Percentiles rank a stretch among this genome's conserved stretches.
Evolutionary conservation across 1,284 basidiomycete species (phyloP).

Genomic region (Vanrija sp.): DNA sequence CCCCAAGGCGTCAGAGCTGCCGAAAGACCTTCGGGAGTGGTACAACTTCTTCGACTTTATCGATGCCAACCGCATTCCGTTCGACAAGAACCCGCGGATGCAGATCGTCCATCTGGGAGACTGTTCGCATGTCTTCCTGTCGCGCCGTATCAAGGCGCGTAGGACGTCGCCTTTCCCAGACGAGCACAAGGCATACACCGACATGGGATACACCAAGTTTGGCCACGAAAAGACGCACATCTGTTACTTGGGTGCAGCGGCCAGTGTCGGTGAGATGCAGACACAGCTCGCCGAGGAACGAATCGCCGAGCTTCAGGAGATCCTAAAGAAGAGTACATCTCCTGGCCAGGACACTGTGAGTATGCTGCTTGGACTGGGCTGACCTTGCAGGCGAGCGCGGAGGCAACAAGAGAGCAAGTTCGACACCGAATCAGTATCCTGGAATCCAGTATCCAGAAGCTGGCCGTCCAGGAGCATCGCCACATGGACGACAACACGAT

Average conservation of each 20-base stretch:
- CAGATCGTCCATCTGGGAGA: slow-evolving; percentile 68
- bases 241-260: slow-evolving; percentile 67
- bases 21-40: slow-evolving; percentile 57
- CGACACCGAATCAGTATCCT: slow-evolving; percentile 26
- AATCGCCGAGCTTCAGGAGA: slow-evolving; percentile 30
- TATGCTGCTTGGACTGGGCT: neutral
- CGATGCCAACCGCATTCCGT: slow-evolving; percentile 67
- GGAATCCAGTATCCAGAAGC: slow-evolving; percentile 25
- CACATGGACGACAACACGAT: slow-evolving; percentile 35
- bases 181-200: slow-evolving; percentile 9
- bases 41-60: slow-evolving; percentile 78
- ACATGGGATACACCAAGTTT: slow-evolving; percentile 65
- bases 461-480: slow-evolving; percentile 25
- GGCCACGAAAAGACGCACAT: slow-evolving; percentile 80
- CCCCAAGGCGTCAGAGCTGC: slow-evolving; percentile 30
- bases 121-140: slow-evolving; percentile 81
- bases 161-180: slow-evolving; percentile 43
- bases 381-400: neutral
- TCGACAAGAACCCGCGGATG: slow-evolving; percentile 57
- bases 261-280: slow-evolving; percentile 68
- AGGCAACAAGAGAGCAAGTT: neutral
- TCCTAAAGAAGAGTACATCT: slow-evolving; percentile 3
- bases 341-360: no score
- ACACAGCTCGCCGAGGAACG: slow-evolving; percentile 61
- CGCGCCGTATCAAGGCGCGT: slow-evolving; percentile 55